Percentiles rank a stretch among this genome's conserved stretches.
Conservation (phyloP, 352 stramenopile species). For the Phytopythium sindhum region DNA sequence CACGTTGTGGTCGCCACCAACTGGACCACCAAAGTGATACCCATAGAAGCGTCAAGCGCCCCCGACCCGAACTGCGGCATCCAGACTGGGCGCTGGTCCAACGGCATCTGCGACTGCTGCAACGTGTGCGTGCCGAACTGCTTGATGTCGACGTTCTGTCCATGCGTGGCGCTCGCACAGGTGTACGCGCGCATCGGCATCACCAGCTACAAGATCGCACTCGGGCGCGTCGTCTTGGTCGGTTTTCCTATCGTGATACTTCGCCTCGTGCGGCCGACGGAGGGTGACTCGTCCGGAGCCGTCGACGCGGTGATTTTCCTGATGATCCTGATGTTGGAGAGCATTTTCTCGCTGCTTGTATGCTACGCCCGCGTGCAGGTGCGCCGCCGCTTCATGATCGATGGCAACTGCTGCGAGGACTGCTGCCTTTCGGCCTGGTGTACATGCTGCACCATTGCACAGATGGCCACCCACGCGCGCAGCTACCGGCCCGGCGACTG, state of each 20-base stretch:
- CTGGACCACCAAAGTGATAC: conserved; percentile 1
- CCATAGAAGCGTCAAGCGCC: neutral
- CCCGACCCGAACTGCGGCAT: conserved; percentile 4
- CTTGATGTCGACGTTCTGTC: conserved; percentile 22
- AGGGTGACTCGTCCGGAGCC: neutral
- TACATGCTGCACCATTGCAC: conserved; percentile 25
- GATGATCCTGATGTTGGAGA: conserved; percentile 8
- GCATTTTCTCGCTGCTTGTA: conserved; percentile 1
- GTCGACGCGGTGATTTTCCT: conserved; percentile 21
- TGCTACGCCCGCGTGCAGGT: conserved; percentile 2
- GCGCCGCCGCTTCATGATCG: conserved; percentile 5
- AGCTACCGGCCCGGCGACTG: conserved; percentile 32
- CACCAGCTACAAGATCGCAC: conserved; percentile 15
- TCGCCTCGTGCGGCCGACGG: conserved; percentile 9
- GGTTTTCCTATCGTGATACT: conserved; percentile 31
- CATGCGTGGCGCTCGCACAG: conserved; percentile 33
- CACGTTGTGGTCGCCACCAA: neutral
- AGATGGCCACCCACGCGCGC: conserved; percentile 34
- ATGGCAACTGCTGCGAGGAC: conserved; percentile 3
- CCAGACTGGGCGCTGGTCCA: conserved; percentile 13
- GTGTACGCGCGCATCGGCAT: conserved; percentile 30
- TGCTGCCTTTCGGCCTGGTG: conserved; percentile 14
- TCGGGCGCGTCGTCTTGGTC: conserved; percentile 28
- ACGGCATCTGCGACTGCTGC: conserved; percentile 28
- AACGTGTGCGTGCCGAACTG: conserved; percentile 26